phyloP scores from a whole-genome alignment of 2,329 filamentous ascomycete genomes.

The Fusarium piperis region DNA sequence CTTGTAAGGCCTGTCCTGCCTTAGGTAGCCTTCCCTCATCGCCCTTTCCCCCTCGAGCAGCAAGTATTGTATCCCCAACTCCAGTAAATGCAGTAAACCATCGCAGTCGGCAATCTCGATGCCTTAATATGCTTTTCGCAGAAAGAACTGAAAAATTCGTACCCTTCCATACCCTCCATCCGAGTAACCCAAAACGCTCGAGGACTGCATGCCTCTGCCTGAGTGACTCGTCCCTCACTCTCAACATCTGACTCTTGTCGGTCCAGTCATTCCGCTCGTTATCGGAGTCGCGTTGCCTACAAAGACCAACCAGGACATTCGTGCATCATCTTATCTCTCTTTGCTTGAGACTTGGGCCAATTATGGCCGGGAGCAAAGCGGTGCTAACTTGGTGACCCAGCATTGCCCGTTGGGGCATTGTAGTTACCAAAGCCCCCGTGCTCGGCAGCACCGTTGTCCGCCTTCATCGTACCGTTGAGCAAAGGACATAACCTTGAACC shows the following conservation, averaged over 20 bases:
- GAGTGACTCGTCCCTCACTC: neutral
- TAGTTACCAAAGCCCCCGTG: constrained; percentile 69
- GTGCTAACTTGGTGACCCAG: constrained; percentile 47
- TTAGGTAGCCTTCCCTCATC: neutral
- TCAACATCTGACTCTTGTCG: neutral
- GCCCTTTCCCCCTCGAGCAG: constrained; percentile 22
- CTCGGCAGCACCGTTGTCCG: constrained; percentile 63
- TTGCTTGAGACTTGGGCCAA: neutral
- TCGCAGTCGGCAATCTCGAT: neutral
- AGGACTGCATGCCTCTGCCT: neutral
- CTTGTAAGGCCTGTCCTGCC: constrained; percentile 7
- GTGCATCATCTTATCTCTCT: neutral
- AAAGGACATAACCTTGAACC: constrained; percentile 77
- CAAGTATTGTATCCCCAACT: constrained; percentile 18
- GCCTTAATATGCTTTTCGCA: neutral
- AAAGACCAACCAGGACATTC: neutral
- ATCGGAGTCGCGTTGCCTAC: neutral
- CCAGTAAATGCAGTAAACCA: constrained; percentile 25
- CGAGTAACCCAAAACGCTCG: constrained; percentile 11
- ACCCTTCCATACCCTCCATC: neutral
- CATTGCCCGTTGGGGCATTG: constrained; percentile 50
- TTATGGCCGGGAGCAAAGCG: neutral
- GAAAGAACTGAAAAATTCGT: neutral
- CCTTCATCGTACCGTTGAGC: constrained; percentile 83
- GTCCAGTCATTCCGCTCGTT: neutral